Evolutionary conservation across 148 eudicot genomes (phyloP), one percentile per base, ranked within the genome.

Genomic region (Cornus controversa): DNA sequence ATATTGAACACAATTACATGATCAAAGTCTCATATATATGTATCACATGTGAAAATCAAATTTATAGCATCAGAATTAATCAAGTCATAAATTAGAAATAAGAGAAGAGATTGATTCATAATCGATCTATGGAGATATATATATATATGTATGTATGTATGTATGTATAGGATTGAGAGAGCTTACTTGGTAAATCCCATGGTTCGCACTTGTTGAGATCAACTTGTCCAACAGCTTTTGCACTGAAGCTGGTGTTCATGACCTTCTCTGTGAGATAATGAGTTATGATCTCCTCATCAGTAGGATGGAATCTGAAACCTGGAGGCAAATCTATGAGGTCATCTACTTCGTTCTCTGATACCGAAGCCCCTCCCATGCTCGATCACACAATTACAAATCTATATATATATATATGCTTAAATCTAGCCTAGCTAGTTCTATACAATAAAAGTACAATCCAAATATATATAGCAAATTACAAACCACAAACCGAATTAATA

Each of bases 161-260:
- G n/a, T n/a, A n/a, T n/a, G n/a, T n/a, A n/a, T n/a, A n/a, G n/a
- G n/a, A n/a, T n/a, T n/a, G n/a, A 54, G 62, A 54, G 62, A 54
- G 62, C 79, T 77, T 80, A 85, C 88, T 78, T 40, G 77, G 86
- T 66, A 85, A 77, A 72, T 85, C 88, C 88, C 88, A 85, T 23
- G 88, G 88, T 36, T 85, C 88, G 50, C 84, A 82, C 79, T 78
- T 80, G 24, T 85, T 85, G 10, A 85, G 83, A 80, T 85, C 88
- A 42, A 83, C 86, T 77, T 85, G 82, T 10, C 80, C 84, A 4
- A 85, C 27, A 16, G 88, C 88, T 37, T 16, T 42, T 4, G 88
- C 79, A 34, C 58, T 74, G 77, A 85, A 85, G n/a, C 23, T 54
- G 66, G 70, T 37, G 67, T 85, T 27, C 5, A 29, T 50, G 24